These are phyloP conservation scores for Cucumis melo DNA, from an alignment of 306 rosid genomes.

Conservation along the genomic window DNA sequence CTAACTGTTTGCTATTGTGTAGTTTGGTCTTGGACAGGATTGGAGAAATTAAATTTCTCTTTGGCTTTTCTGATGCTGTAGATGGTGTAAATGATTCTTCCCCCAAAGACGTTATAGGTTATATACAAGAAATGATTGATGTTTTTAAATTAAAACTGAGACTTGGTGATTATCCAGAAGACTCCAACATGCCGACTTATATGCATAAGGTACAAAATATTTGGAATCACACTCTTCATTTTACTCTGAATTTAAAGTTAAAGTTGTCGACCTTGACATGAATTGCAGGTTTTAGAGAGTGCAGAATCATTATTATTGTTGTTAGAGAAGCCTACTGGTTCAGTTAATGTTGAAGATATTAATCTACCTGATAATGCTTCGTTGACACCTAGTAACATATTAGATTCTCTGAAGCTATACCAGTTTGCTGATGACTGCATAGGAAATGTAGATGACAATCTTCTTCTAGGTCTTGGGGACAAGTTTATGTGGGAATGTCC, in stretches of 20 bases:
- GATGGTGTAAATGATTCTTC: conserved; percentile 32
- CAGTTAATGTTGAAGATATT: conserved; percentile 30
- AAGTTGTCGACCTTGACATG: conserved; percentile 17
- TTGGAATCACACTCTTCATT: conserved; percentile 7
- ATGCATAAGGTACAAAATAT: conserved; percentile 40
- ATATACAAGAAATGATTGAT: conserved; percentile 39
- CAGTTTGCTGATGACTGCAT: conserved; percentile 34
- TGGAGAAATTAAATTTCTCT: conserved; percentile 53
- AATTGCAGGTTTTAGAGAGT: conserved; percentile 50
- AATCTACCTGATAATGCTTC: conserved; percentile 16
- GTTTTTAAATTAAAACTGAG: conserved; percentile 39
- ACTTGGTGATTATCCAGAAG: conserved; percentile 30
- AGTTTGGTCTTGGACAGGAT: conserved; percentile 67
- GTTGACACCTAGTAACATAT: conserved; percentile 27
- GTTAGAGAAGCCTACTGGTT: conserved; percentile 50
- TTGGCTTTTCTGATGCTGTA: conserved; percentile 57
- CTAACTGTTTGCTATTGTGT: conserved; percentile 28
- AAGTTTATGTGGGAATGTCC: conserved; percentile 94
- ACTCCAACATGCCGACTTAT: conserved; percentile 34
- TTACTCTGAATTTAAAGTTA: background rate
- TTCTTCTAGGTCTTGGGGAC: conserved; percentile 52
- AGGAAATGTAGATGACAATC: conserved; percentile 54
- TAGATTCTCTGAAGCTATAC: conserved; percentile 34
- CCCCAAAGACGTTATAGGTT: conserved; percentile 51
- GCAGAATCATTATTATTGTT: conserved; percentile 43